phyloP scores from a whole-genome alignment of 2,329 filamentous ascomycete genomes.

The Fusarium coicis region DNA sequence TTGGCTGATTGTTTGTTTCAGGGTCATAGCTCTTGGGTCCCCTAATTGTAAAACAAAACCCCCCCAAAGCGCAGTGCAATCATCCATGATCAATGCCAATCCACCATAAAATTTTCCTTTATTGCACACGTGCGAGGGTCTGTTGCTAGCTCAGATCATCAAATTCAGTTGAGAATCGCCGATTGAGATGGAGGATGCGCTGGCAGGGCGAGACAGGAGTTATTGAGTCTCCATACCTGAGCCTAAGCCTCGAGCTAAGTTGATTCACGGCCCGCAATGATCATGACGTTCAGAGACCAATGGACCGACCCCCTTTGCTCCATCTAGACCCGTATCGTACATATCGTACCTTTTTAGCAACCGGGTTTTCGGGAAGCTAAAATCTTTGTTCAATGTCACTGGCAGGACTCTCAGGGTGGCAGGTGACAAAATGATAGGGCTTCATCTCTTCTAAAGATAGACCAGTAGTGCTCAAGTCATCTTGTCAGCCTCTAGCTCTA shows the following conservation, averaged over 20 bases:
- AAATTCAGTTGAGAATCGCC: slow-evolving; percentile 31
- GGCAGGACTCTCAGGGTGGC: neutral
- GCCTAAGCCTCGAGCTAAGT: neutral
- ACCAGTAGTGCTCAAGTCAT: neutral
- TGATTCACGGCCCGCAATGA: slow-evolving; percentile 22
- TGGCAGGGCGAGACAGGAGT: slow-evolving; percentile 22
- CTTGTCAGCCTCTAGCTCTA: neutral
- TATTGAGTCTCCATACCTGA: slow-evolving; percentile 15
- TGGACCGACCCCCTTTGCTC: slow-evolving; percentile 7
- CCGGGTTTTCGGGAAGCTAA: slow-evolving; percentile 18
- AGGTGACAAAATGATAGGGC: neutral
- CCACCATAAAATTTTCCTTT: slow-evolving; percentile 29
- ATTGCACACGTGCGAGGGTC: slow-evolving; percentile 3
- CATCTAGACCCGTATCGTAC: neutral
- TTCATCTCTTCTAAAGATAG: neutral
- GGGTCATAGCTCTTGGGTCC: slow-evolving; percentile 9
- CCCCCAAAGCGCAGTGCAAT: neutral
- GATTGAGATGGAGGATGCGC: slow-evolving; percentile 28
- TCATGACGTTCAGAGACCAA: slow-evolving; percentile 20
- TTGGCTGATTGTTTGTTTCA: slow-evolving; percentile 12
- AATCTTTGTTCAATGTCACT: slow-evolving; percentile 6
- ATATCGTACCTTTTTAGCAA: neutral
- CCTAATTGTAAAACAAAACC: slow-evolving; percentile 3
- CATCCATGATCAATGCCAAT: neutral
- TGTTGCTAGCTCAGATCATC: slow-evolving; percentile 32